Evolutionary conservation across 768 basidiomycete genomes (phyloP), one percentile per base, ranked within the genome.

Genomic region (Leccinum subgranulosum): DNA sequence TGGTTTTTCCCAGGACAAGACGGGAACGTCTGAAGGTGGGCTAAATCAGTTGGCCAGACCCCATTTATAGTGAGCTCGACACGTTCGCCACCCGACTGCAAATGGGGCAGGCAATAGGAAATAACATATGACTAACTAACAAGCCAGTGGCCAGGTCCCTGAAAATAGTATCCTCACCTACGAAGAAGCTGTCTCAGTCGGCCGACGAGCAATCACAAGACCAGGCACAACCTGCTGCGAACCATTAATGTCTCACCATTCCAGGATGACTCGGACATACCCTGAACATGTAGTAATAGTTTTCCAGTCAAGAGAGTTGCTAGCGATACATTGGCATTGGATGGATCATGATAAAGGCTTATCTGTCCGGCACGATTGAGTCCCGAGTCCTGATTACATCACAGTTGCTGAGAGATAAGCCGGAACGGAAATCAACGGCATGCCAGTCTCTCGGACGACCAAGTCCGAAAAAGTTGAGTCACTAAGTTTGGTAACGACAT

Each of bases 391-490:
- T 8, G 31, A 31, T 31, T 34, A 50, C 46, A 25, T 28, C 14
- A 5, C 27, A 12, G 31, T 39, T 2, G 28, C 17, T 2, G 36
- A 17, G 5, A 73, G 55, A 58, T 88, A 88, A 17, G 75, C 78
- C 23, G 88, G 84, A 33, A 88, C 77, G 51, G 78, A 79, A 23
- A 70, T 80, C 54, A 88, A 66, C 3, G 75, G 70, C 14, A 64
- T 58, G 31, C 64, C 65, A 1, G 74, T 74, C 59, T 78, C 67
- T 57, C 70, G 68, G 45, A 69, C 73, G 23, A 84, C 57, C 4
- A 82, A 57, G 25, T 74, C 66, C 53, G 75, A 61, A 69, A 33
- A 75, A 33, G 36, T 71, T 55, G 53, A 72, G 65, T 9, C 28
- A 6, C 68, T 64, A 25, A 64, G 61, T 9, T 72, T 63, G 27